phyloP scores from a whole-genome alignment of 805 yeast genomes.

The Danielia reshetovae region DNA sequence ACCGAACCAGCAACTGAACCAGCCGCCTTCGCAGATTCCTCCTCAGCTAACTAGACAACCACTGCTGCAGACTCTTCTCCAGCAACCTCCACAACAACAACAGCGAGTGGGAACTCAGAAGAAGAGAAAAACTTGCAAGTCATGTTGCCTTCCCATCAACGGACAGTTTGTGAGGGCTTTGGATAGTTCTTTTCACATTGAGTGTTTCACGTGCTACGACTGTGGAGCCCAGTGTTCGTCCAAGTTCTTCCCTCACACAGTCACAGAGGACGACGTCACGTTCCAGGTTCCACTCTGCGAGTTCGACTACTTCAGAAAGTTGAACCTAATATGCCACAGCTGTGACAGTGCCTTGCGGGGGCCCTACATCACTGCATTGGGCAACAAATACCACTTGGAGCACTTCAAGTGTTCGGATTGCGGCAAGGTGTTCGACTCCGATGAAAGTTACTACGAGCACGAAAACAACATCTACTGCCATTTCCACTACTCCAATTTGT shows the following conservation, averaged over 20 bases:
- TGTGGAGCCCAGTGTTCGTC: conserved; percentile 80
- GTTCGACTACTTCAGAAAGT: conserved; percentile 82
- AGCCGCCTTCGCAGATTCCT: too few species aligned
- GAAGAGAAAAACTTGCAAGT: conserved; percentile 29
- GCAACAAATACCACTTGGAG: conserved; percentile 87
- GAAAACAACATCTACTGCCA: conserved; percentile 82
- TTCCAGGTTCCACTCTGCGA: conserved; percentile 68
- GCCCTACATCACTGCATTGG: conserved; percentile 89
- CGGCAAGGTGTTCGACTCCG: conserved; percentile 78
- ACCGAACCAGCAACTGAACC: too few species aligned
- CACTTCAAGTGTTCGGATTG: conserved; percentile 93
- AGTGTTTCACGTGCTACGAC: conserved; percentile 82
- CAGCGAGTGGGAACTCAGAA: too few species aligned
- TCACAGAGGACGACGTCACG: conserved; percentile 20
- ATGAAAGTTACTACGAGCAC: conserved; percentile 90
- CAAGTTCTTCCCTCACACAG: conserved; percentile 81
- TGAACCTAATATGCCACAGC: conserved; percentile 78
- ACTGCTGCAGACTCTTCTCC: conserved; percentile 1
- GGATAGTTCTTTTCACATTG: conserved; percentile 74
- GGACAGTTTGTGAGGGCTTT: conserved; percentile 87
- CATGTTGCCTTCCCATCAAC: conserved; percentile 36
- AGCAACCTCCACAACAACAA: conserved; percentile 1
- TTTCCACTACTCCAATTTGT: conserved; percentile 80
- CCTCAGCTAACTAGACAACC: not conserved
- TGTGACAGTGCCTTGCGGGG: conserved; percentile 88